A percentile compares a stretch with the other conserved stretches of the same genome.
These are phyloP conservation scores for Kokia cookei DNA, from an alignment of 441 rosid genomes.

Conservation along the genomic window DNA sequence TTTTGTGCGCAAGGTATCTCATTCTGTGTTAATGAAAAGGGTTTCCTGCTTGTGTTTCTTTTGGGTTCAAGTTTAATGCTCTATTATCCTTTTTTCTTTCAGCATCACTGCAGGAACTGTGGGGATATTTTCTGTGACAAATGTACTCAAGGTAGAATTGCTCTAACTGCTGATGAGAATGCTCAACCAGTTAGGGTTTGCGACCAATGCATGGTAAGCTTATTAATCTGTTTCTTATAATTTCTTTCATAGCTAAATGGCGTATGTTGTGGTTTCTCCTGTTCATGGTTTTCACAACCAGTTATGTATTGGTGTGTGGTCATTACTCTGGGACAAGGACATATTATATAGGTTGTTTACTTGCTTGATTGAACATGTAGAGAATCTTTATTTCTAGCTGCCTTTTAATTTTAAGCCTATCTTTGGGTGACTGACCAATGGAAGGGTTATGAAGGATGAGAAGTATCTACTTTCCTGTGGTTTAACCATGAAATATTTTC, in stretches of 20 bases:
- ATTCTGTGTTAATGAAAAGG: background rate
- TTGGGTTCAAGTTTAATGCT: conserved; percentile 9
- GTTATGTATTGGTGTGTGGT: background rate
- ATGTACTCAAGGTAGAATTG: conserved; percentile 90
- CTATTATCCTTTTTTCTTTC: conserved; percentile 11
- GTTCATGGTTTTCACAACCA: background rate
- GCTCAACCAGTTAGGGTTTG: conserved; percentile 96
- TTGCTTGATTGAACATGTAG: background rate
- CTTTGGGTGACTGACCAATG: background rate
- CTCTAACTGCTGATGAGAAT: conserved; percentile 90
- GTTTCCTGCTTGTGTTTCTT: background rate
- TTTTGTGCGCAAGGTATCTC: conserved; percentile 68
- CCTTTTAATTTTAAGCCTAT: background rate
- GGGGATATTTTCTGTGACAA: conserved; percentile 98
- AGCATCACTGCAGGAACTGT: conserved; percentile 99
- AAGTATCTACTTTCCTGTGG: background rate
- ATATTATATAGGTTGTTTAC: background rate
- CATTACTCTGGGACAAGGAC: background rate
- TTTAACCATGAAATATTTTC: background rate
- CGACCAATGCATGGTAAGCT: conserved; percentile 78
- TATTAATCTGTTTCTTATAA: background rate
- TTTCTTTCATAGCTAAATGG: background rate
- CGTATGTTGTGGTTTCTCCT: background rate
- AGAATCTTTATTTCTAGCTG: background rate
- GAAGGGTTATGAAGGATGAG: background rate